phyloP scores from a whole-genome alignment of 768 basidiomycete species.

The Rubroboletus satanas region DNA sequence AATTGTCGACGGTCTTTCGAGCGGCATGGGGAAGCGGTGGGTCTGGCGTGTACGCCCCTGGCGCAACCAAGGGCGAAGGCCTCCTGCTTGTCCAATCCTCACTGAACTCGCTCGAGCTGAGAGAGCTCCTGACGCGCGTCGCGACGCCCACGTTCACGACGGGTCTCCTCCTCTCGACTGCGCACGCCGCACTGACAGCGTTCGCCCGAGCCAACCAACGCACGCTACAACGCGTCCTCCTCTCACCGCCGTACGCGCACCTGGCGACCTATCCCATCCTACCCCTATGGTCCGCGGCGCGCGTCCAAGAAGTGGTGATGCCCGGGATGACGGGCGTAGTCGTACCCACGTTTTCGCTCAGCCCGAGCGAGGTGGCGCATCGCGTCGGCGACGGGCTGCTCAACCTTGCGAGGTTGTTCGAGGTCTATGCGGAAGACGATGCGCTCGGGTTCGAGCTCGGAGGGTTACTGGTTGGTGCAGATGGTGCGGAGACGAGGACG shows the following conservation, averaged over 20 bases:
- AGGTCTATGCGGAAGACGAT: slow-evolving; percentile 91
- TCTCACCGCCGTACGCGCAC: slow-evolving; percentile 75
- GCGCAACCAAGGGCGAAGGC: slow-evolving; percentile 61
- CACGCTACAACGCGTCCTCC: slow-evolving; percentile 76
- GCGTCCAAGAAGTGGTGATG: slow-evolving; percentile 16
- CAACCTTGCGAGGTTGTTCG: slow-evolving; percentile 89
- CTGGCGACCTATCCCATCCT: slow-evolving; percentile 67
- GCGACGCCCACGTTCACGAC: slow-evolving; percentile 14
- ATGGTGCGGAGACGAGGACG: slow-evolving; percentile 35
- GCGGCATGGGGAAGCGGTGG: slow-evolving; percentile 50
- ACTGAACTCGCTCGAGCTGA: slow-evolving; percentile 77
- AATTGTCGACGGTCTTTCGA: slow-evolving; percentile 58
- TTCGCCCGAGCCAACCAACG: slow-evolving; percentile 75
- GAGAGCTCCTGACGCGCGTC: slow-evolving; percentile 31
- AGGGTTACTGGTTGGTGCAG: slow-evolving; percentile 64
- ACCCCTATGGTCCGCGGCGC: slow-evolving; percentile 59
- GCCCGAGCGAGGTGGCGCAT: slow-evolving; percentile 84
- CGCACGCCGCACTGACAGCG: slow-evolving; percentile 51
- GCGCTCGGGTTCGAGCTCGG: slow-evolving; percentile 84
- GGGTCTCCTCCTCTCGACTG: slow-evolving; percentile 52
- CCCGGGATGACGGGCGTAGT: slow-evolving; percentile 39
- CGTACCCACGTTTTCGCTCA: slow-evolving; percentile 90
- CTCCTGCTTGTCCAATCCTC: slow-evolving; percentile 78
- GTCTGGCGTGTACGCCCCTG: slow-evolving; percentile 50
- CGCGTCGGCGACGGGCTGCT: slow-evolving; percentile 91